Percentiles rank a stretch among this genome's conserved stretches.
Conservation (phyloP, 2,329 filamentous ascomycete species). For the Aspergillus awamori region DNA sequence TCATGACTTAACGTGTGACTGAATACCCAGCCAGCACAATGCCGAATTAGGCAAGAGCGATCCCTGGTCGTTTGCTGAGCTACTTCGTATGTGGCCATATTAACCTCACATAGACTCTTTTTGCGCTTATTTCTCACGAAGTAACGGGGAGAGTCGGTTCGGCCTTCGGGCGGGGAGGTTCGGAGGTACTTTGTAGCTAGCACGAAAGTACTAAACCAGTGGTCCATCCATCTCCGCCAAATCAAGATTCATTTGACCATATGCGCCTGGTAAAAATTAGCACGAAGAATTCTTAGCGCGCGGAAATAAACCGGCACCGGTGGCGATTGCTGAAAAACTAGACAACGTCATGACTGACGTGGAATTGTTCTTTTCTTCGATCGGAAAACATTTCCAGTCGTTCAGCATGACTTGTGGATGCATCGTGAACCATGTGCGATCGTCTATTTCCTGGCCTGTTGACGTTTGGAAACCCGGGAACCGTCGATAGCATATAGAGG, state of each 20-base stretch:
- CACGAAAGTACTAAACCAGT: not conserved
- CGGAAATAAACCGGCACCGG: too few relatives aligned
- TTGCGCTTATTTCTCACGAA: too few relatives aligned
- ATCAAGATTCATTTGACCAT: not conserved
- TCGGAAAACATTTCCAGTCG: not conserved
- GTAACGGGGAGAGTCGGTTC: not conserved
- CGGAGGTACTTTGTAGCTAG: not conserved
- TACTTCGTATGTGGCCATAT: too few relatives aligned
- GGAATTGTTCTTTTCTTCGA: not conserved
- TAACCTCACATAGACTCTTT: too few relatives aligned
- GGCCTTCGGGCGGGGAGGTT: not conserved
- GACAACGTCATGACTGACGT: not conserved
- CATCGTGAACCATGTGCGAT: too few relatives aligned
- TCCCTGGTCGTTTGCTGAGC: not conserved
- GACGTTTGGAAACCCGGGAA: too few relatives aligned
- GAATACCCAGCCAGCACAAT: not conserved
- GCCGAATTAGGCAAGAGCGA: not conserved
- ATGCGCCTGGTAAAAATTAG: not conserved
- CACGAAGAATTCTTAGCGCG: not conserved
- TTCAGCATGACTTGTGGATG: not conserved
- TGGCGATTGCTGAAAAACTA: not conserved
- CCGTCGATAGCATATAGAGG: too few relatives aligned
- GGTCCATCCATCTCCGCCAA: not conserved
- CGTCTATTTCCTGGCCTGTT: too few relatives aligned
- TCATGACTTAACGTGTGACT: not conserved